Conservation (phyloP, 768 basidiomycete genomes). For the Steccherinum ochraceum region DNA sequence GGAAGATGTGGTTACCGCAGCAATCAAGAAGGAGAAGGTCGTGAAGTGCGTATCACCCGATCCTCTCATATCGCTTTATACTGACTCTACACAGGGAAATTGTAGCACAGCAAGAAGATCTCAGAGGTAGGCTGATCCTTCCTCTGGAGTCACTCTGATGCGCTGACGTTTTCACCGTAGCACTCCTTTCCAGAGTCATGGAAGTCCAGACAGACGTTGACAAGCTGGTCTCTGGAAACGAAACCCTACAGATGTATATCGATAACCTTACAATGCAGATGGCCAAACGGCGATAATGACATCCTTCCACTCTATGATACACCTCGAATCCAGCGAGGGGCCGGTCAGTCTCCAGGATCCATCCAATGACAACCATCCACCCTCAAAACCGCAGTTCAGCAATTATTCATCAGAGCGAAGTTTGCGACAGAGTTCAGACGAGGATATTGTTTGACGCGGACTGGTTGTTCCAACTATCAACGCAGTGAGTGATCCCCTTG, state of each 20-base stretch:
- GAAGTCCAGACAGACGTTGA: constrained; percentile 74
- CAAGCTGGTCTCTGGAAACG: constrained; percentile 72
- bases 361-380: not conserved
- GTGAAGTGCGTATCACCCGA: constrained; percentile 51
- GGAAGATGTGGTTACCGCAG: constrained; percentile 67
- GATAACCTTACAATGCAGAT: constrained; percentile 86
- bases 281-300: constrained; percentile 75
- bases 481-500: too few relatives aligned
- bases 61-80: too few relatives aligned
- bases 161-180: constrained; percentile 30
- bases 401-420: constrained; percentile 27
- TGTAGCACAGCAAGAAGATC: constrained; percentile 64
- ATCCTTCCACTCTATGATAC: too few relatives aligned
- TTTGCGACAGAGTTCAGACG: constrained; percentile 30
- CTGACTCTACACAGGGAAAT: constrained; percentile 66
- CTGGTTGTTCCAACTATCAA: constrained; percentile 34
- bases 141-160: too few relatives aligned
- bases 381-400: too few relatives aligned
- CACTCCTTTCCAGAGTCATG: constrained; percentile 60
- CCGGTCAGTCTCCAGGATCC: not conserved
- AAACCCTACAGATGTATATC: constrained; percentile 83
- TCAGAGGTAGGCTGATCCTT: constrained; percentile 66
- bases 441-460: constrained; percentile 27
- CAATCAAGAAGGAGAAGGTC: constrained; percentile 69
- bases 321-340: too few relatives aligned